These are phyloP conservation scores for Peronosclerospora sorghi DNA, from an alignment of 352 stramenopile genomes.

Conservation along the genomic window DNA sequence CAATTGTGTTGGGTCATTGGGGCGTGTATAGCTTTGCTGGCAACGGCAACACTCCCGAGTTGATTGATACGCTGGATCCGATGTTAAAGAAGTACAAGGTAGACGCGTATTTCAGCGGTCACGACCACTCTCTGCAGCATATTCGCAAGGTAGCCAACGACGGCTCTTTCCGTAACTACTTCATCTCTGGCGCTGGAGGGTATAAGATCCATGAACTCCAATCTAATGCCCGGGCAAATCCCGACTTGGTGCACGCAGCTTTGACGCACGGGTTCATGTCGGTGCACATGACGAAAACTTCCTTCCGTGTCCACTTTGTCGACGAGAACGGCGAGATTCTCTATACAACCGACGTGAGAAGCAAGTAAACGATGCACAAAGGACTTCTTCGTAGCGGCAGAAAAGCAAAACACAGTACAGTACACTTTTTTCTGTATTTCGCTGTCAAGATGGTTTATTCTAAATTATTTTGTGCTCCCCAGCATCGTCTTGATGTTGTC, in stretches of 20 bases:
- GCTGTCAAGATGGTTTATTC: not conserved
- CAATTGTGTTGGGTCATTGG: slow-evolving; percentile 75
- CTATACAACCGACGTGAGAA: slow-evolving; percentile 72
- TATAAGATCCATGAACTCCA: slow-evolving; percentile 61
- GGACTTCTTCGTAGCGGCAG: too few species aligned
- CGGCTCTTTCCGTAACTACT: slow-evolving; percentile 54
- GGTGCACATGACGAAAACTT: slow-evolving; percentile 49
- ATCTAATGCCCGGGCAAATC: slow-evolving; percentile 48
- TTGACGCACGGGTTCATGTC: slow-evolving; percentile 81
- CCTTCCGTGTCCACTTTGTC: slow-evolving; percentile 69
- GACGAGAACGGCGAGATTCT: slow-evolving; percentile 54
- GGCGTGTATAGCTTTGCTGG: slow-evolving; percentile 76
- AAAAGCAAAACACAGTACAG: too few species aligned
- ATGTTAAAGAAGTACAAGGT: slow-evolving; percentile 74
- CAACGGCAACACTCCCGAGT: slow-evolving; percentile 66
- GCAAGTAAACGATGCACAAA: slow-evolving; percentile 13
- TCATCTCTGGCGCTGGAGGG: slow-evolving; percentile 67
- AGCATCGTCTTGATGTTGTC: not conserved
- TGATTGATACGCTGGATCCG: slow-evolving; percentile 62
- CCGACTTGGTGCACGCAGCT: slow-evolving; percentile 68
- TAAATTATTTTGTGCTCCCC: slow-evolving; percentile 6
- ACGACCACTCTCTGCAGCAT: slow-evolving; percentile 81
- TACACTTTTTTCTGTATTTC: too few species aligned
- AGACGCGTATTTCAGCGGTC: slow-evolving; percentile 80
- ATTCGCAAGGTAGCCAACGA: slow-evolving; percentile 37